Conservation (phyloP, 345 rosid genomes). For the Dipteronia sinensis region DNA sequence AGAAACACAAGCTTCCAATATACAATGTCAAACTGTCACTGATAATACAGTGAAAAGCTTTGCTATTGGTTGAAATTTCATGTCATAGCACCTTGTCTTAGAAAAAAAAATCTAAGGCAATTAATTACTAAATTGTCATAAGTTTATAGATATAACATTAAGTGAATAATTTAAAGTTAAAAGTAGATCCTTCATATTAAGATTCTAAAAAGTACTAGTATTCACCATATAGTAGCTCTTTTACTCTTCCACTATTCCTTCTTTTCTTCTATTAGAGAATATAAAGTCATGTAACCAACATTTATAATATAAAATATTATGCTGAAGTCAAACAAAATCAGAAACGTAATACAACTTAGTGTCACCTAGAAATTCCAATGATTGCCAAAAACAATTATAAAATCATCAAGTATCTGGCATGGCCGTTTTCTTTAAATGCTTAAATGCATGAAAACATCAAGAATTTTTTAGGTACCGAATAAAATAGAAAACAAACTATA, state of each 20-base stretch:
- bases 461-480: background rate
- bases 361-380: background rate
- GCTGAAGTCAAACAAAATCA: background rate
- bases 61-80: background rate
- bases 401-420: background rate
- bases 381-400: background rate
- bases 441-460: background rate
- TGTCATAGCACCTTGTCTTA: background rate
- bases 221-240: background rate
- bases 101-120: background rate
- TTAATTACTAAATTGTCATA: background rate
- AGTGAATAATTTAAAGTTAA: background rate
- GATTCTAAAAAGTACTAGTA: background rate
- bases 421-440: background rate
- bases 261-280: background rate
- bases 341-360: background rate
- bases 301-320: background rate
- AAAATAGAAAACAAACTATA: background rate
- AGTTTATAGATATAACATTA: background rate
- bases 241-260: background rate
- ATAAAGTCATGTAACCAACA: background rate
- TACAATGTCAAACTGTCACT: background rate
- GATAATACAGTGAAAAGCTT: background rate
- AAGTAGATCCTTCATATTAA: background rate
- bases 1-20: background rate